Base-by-base conservation (phyloP, 352 stramenopile species). In the Phytophthora lateralis region DNA sequence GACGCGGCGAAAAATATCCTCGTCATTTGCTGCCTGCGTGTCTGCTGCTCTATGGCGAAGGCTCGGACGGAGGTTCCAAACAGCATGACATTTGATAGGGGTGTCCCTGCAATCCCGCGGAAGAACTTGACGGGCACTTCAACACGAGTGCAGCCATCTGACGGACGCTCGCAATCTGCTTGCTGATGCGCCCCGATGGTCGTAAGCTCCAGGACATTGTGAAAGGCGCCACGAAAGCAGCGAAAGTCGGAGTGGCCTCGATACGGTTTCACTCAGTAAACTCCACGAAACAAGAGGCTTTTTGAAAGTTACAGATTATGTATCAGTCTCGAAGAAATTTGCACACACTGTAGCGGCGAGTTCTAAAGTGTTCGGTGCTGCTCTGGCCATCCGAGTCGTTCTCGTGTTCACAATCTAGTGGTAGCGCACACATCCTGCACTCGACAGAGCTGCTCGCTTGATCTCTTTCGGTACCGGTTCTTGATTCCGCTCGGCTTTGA, bases 101-200 rank as follows among this genome's bases (percentile, higher is more conserved):
- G 48, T 42, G 37, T 27, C 18, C 12, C 18, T 47, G 45, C 52
- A 44, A 67, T 38, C 44, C 44, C 17, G 39, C 60, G 26, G 26
- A 21, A 17, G 17, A 32, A 48, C 21, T 63, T 63, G 60, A 69
- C 29, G 52, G 37, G 15, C 53, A 69, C 60, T 69, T 69, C 45
- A 67, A 67, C 51, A 45, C 27, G 10, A 38, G 39, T 54, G 57
- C n/a, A 66, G 50, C 51, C 60, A 62, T 62, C 51, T 62, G 59
- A 44, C 21, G 21, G 29, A 34, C 4, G 12, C 30, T 37, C 30
- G 30, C 11, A 41, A n/a, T 41, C 35, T 41, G 35, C n/a, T 21
- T 49, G 20, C 20, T 11, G 7, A 26, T 12, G n/a, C 17, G 6
- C 6, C 24, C 26, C 27, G 45, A 18, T 38, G 27, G 29, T 26